phyloP scores from a whole-genome alignment of 2,329 filamentous ascomycete species.

The Fusarium goolgardi region DNA sequence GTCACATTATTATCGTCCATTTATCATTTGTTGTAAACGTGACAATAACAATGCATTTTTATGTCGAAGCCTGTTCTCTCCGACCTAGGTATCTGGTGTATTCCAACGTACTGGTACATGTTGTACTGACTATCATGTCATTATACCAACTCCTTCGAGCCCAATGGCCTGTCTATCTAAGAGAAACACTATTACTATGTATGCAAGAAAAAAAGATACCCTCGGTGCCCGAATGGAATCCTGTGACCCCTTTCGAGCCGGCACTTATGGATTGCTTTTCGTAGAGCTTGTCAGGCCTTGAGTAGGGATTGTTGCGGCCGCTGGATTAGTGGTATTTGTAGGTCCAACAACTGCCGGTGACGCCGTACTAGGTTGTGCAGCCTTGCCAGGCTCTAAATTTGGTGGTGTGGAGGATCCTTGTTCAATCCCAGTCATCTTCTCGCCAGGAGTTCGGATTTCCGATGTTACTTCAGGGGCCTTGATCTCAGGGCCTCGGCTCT shows the following conservation, averaged over 20 bases:
- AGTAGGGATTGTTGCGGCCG: constrained; percentile 10
- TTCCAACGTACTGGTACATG: constrained; percentile 4
- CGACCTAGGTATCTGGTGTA: not conserved
- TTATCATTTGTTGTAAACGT: not conserved
- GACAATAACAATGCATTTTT: not conserved
- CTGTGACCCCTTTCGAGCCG: constrained; percentile 5
- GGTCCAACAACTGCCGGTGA: constrained; percentile 8
- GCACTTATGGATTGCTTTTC: not conserved
- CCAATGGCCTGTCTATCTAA: not conserved
- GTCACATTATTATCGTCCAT: not conserved
- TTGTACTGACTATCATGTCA: constrained; percentile 6
- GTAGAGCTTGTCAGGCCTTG: constrained; percentile 6
- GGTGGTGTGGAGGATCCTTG: constrained; percentile 10
- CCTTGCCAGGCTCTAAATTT: constrained; percentile 17
- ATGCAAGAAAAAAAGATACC: not conserved
- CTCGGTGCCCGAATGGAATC: not conserved
- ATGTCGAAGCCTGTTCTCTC: not conserved
- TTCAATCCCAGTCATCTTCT: constrained; percentile 6
- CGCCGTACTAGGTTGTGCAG: constrained; percentile 10
- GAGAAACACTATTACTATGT: not conserved
- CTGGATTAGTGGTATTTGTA: constrained; percentile 10
- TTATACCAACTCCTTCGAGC: not conserved
- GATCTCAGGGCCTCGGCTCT: constrained; percentile 16
- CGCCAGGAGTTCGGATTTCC: not conserved
- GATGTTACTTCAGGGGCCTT: constrained; percentile 25